These are phyloP conservation scores for Mycogone perniciosa DNA, from an alignment of 2,329 filamentous ascomycete genomes.

Conservation along the genomic window DNA sequence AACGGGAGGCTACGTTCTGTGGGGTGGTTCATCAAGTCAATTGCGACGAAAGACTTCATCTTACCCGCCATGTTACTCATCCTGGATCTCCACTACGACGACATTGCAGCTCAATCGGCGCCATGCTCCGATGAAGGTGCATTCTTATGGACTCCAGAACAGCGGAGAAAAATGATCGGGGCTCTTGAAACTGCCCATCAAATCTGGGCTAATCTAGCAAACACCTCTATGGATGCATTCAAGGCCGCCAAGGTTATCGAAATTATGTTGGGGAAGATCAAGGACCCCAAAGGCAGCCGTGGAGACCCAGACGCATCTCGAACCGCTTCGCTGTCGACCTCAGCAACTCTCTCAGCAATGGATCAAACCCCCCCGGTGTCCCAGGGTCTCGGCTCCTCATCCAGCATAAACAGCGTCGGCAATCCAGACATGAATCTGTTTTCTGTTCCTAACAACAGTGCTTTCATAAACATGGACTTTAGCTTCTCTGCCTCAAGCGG, in stretches of 20 bases:
- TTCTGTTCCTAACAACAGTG: constrained; percentile 31
- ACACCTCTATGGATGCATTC: constrained; percentile 80
- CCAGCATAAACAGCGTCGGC: constrained; percentile 22
- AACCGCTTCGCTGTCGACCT: constrained; percentile 20
- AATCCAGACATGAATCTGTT: constrained; percentile 23
- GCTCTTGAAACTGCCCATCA: constrained; percentile 64
- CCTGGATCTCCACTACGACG: constrained; percentile 72
- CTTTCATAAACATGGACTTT: constrained; percentile 41
- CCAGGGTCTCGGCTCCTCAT: constrained; percentile 20
- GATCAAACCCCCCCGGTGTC: constrained; percentile 23
- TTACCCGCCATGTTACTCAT: constrained; percentile 79
- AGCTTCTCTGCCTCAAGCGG: constrained; percentile 27
- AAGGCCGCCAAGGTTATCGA: constrained; percentile 78
- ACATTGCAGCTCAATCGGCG: constrained; percentile 38
- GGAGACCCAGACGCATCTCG: constrained; percentile 12
- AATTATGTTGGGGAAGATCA: constrained; percentile 77
- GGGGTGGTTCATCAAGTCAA: constrained; percentile 71
- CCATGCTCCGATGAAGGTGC: constrained; percentile 35
- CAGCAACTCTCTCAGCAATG: constrained; percentile 37
- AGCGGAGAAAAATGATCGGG: constrained; percentile 68
- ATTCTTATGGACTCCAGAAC: constrained; percentile 51
- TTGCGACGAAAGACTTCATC: constrained; percentile 79
- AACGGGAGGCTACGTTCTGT: constrained; percentile 66
- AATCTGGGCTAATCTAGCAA: constrained; percentile 75
- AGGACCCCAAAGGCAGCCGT: constrained; percentile 16